Evolutionary conservation across 176 grass and related monocot species (phyloP).

Genomic region (Areca catechu): DNA sequence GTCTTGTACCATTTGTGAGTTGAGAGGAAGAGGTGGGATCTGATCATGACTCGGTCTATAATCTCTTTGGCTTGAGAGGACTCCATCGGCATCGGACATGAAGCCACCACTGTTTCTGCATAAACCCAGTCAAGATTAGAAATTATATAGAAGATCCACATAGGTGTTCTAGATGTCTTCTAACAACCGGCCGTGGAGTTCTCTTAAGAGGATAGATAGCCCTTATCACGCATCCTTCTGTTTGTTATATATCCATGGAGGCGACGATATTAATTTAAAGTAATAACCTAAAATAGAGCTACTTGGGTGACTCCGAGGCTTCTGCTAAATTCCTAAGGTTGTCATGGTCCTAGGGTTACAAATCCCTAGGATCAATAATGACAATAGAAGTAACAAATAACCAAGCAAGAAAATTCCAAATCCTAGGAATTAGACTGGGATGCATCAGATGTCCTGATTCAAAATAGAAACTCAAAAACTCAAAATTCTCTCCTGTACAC

Average conservation of each 20-base stretch:
- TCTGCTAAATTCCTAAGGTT: neutral
- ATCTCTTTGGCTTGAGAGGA: constrained; percentile 26
- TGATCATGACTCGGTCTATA: constrained; percentile 26
- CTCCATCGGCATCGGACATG: constrained; percentile 25
- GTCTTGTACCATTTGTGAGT: constrained; percentile 59
- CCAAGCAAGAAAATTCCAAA: constrained; percentile 78
- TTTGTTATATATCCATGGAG: no score
- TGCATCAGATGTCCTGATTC: neutral
- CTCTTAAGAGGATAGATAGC: no score
- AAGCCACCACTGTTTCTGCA: constrained; percentile 34
- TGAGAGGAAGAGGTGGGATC: constrained; percentile 23
- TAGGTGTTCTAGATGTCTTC: no score
- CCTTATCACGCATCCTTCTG: no score
- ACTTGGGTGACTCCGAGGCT: no score
- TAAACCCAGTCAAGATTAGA: neutral
- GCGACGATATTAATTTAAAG: no score
- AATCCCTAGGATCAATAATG: constrained; percentile 53
- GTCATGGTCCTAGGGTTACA: constrained; percentile 32
- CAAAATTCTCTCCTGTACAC: no score
- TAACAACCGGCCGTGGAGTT: no score
- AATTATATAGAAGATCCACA: no score
- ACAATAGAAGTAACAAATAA: constrained; percentile 45
- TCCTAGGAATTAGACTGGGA: constrained; percentile 43
- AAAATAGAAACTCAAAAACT: neutral
- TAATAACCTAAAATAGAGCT: no score